Conservation (phyloP, 345 rosid species). For the Excoecaria cochinchinensis region DNA sequence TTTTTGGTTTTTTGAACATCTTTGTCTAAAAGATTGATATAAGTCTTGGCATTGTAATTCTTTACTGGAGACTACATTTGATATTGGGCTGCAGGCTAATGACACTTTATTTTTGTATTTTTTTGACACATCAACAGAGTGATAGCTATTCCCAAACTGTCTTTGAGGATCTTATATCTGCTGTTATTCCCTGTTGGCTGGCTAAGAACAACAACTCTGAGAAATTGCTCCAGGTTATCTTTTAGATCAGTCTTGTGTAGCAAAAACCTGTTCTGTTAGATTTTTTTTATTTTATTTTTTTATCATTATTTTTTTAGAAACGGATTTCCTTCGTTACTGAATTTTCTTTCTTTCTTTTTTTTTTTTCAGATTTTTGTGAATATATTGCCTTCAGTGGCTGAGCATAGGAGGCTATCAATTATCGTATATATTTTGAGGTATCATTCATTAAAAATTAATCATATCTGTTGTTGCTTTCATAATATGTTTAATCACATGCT, state of each 20-base stretch:
- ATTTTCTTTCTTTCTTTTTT: neutral
- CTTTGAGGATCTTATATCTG: constrained; percentile 76
- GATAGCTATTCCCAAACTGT: constrained; percentile 71
- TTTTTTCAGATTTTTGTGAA: constrained; percentile 66
- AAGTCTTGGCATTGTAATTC: neutral
- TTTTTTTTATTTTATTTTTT: constrained; percentile 5
- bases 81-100: neutral
- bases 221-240: constrained; percentile 66
- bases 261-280: neutral
- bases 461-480: constrained; percentile 10
- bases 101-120: neutral
- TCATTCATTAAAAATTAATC: constrained; percentile 11
- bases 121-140: constrained; percentile 38
- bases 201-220: constrained; percentile 53
- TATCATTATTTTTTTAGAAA: constrained; percentile 2
- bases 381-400: constrained; percentile 74
- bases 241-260: neutral
- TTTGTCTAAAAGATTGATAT: neutral
- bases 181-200: constrained; percentile 82
- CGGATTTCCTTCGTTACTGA: neutral
- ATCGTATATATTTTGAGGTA: constrained; percentile 76
- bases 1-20: neutral
- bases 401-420: constrained; percentile 72
- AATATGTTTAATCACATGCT: constrained; percentile 17
- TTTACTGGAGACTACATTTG: neutral